Conservation (phyloP, 2,329 filamentous ascomycete genomes). For the Huntiella decipiens region DNA sequence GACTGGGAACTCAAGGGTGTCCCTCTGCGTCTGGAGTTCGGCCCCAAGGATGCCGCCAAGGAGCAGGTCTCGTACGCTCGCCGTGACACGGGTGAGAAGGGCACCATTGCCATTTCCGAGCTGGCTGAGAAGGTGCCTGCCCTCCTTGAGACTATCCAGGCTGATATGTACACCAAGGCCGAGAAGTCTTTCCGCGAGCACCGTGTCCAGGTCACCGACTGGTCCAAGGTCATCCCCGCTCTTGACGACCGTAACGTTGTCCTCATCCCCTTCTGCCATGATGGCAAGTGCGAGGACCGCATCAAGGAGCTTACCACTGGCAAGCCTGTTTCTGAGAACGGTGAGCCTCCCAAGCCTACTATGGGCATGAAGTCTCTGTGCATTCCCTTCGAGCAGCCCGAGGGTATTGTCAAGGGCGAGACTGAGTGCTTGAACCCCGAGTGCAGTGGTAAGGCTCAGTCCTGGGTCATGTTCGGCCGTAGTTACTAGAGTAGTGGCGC, state of each 20-base stretch:
- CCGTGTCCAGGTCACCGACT: conserved; percentile 62
- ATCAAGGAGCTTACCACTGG: conserved; percentile 85
- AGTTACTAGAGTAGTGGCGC: conserved; percentile 29
- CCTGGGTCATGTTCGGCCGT: conserved; percentile 85
- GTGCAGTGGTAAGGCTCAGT: conserved; percentile 56
- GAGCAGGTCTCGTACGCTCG: conserved; percentile 69
- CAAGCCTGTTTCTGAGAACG: conserved; percentile 37
- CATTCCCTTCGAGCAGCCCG: conserved; percentile 68
- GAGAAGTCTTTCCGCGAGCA: conserved; percentile 62
- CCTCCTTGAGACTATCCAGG: conserved; percentile 78
- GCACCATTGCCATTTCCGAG: conserved; percentile 55
- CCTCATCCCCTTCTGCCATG: conserved; percentile 77
- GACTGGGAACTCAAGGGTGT: conserved; percentile 97
- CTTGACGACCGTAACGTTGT: conserved; percentile 86
- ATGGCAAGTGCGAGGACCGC: conserved; percentile 67
- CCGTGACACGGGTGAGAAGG: conserved; percentile 73
- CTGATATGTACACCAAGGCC: conserved; percentile 60
- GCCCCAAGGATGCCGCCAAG: conserved; percentile 80
- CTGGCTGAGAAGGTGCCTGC: conserved; percentile 55
- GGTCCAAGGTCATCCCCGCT: conserved; percentile 79
- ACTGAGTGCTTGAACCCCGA: conserved; percentile 87
- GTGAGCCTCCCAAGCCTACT: conserved; percentile 35
- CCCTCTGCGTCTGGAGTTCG: conserved; percentile 84
- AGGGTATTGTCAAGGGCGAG: conserved; percentile 56
- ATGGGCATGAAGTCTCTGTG: conserved; percentile 54